phyloP scores from a whole-genome alignment of 1,284 basidiomycete genomes.

The Mrakiaceae sp. region DNA sequence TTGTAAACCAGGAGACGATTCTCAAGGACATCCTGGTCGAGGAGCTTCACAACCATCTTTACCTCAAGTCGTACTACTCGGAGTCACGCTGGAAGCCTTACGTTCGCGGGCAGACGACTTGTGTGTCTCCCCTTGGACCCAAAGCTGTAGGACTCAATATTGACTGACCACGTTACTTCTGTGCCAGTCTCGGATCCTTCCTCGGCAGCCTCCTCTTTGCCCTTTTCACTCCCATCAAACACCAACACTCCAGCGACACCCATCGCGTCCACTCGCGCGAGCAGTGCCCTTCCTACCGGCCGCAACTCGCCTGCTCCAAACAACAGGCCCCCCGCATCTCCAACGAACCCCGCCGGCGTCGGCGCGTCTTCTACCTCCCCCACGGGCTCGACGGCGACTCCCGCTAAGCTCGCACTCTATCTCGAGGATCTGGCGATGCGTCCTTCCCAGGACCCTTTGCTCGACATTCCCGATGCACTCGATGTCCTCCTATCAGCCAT shows the following conservation, averaged over 20 bases:
- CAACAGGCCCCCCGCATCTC: too few relatives aligned
- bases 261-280: too few relatives aligned
- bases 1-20: slow-evolving; percentile 76
- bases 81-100: slow-evolving; percentile 86
- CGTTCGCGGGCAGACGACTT: slow-evolving; percentile 58
- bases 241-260: too few relatives aligned
- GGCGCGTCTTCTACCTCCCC: too few relatives aligned
- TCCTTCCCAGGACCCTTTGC: slow-evolving; percentile 62
- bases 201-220: slow-evolving; percentile 18
- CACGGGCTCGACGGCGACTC: not conserved
- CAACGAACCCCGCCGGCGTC: too few relatives aligned
- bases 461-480: slow-evolving; percentile 52
- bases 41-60: slow-evolving; percentile 94
- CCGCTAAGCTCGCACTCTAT: slow-evolving; percentile 43
- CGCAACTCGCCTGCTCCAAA: too few relatives aligned
- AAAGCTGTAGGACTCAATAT: too few relatives aligned
- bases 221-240: not conserved
- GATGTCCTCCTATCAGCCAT: slow-evolving; percentile 33
- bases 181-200: slow-evolving; percentile 41
- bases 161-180: not conserved
- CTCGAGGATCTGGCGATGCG: slow-evolving; percentile 59
- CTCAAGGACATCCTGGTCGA: slow-evolving; percentile 86
- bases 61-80: slow-evolving; percentile 93
- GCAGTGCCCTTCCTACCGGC: too few relatives aligned
- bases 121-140: slow-evolving; percentile 41